Evolutionary conservation across 371 early-diverging fungal species (phyloP).

Genomic region (Mortierella sp.): DNA sequence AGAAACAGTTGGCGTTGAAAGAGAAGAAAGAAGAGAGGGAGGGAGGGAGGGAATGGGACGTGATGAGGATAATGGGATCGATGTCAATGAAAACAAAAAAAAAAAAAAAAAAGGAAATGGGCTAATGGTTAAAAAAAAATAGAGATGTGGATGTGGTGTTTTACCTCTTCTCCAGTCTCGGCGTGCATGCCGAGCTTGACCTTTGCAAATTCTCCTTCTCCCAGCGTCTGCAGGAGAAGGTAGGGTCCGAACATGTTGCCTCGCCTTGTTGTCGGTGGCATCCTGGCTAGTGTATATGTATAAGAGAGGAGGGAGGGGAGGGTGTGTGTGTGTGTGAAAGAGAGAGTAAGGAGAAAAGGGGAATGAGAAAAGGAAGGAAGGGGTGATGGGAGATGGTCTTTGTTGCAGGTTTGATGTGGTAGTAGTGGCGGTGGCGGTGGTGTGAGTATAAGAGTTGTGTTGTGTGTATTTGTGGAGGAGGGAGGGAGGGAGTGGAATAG

Average conservation of each 20-base stretch:
- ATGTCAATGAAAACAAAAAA: neutral
- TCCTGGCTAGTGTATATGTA: neutral
- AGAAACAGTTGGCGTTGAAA: too few species aligned
- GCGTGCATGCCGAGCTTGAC: constrained; percentile 96
- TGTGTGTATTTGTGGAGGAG: neutral
- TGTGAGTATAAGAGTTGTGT: neutral
- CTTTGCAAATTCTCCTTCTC: constrained; percentile 98
- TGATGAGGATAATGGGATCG: neutral
- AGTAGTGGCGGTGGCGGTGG: neutral
- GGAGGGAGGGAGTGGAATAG: neutral
- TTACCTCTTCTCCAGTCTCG: constrained; percentile 91
- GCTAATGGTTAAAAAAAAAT: neutral
- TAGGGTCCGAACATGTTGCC: constrained; percentile 92
- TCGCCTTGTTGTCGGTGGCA: constrained; percentile 47
- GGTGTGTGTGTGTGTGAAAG: neutral
- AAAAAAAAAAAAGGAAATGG: too few species aligned
- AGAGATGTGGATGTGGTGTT: neutral
- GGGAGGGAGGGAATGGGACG: neutral
- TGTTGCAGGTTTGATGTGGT: neutral
- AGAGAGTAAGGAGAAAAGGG: neutral
- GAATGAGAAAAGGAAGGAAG: neutral
- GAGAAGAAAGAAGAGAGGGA: too few species aligned
- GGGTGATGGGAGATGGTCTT: neutral
- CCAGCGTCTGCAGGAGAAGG: constrained; percentile 93
- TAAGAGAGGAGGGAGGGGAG: neutral